Base-by-base conservation (phyloP, 2,329 filamentous ascomycete species). In the Penicillium sp. region DNA sequence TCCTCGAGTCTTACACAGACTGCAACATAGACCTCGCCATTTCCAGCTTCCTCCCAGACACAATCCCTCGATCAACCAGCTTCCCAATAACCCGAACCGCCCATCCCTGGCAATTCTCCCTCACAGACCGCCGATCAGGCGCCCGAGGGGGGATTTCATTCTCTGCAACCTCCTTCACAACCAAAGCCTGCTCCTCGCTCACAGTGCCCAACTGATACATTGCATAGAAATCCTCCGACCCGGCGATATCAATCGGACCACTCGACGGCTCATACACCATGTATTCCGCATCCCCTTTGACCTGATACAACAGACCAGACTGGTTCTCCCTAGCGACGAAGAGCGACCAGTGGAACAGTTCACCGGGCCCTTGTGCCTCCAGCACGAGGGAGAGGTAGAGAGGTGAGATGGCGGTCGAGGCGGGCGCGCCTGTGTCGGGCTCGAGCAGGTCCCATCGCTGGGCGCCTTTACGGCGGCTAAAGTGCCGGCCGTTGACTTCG, bases 21-120 rank as follows among this genome's bases (percentile, higher is more conserved):
- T 58, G 30, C 31, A 53, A 17, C 51, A 58, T 51, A 4, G 36
- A 48, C n/a, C 39, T 47, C 11, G 42, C 43, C 33, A 49, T 46
- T 9, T 53, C 36, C 20, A 58, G 41, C 25, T 58, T 60, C 8
- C 29, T 33, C 2, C 7, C 23, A n/a, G 39, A 28, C 7, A 57
- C 49, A 43, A 57, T 51, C 7, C 48, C 50, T 27, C 33, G 39
- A 4, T 48, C 45, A 14, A 47, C 53, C 15, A 57, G 25, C n/a
- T 39, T 55, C 1, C 32, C 34, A 13, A 58, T 43, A 13, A 60
- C 53, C 16, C 57, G 52, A 9, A 59, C 39, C 8, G 33, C 21
- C 55, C 54, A 56, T 5, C 49, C 44, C 33, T 57, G 55, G 26
- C 54, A 59, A 31, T 58, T 57, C 40, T 57, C 53, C 27, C 15